These are phyloP conservation scores for Digitaria exilis DNA, from an alignment of 202 grass and related monocot genomes.

Conservation along the genomic window DNA sequence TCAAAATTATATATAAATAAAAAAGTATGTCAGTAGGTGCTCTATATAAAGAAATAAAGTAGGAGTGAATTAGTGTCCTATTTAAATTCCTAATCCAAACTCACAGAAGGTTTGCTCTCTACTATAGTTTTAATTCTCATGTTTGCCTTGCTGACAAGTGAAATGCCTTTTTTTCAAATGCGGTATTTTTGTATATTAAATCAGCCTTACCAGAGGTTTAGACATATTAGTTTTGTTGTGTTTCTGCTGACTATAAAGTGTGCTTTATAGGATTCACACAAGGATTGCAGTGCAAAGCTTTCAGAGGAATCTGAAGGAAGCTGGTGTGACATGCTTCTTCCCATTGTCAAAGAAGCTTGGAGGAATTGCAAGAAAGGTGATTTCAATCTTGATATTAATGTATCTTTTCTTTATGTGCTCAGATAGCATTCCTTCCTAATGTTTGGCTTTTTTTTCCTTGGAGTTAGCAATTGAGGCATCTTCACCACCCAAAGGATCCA, in stretches of 20 bases:
- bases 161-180: slow-evolving; percentile 14
- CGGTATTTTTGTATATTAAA: slow-evolving; percentile 33
- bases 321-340: slow-evolving; percentile 83
- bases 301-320: slow-evolving; percentile 74
- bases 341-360: slow-evolving; percentile 83
- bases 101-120: not conserved
- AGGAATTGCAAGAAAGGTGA: slow-evolving; percentile 93
- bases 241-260: slow-evolving; percentile 21
- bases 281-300: slow-evolving; percentile 62
- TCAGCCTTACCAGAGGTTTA: not conserved
- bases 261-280: slow-evolving; percentile 74
- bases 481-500: slow-evolving; percentile 87
- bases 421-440: slow-evolving; percentile 35
- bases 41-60: not conserved
- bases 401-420: slow-evolving; percentile 32
- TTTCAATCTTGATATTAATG: slow-evolving; percentile 25
- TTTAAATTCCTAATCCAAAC: slow-evolving; percentile 12
- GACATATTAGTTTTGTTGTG: slow-evolving; percentile 11
- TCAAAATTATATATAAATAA: not conserved
- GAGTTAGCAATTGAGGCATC: slow-evolving; percentile 89
- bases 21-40: too few relatives aligned
- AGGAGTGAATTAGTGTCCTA: not conserved
- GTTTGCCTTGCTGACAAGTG: slow-evolving; percentile 8
- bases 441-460: slow-evolving; percentile 34
- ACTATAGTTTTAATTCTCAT: too few relatives aligned